Percentiles rank a stretch among this genome's conserved stretches.
phyloP scores from a whole-genome alignment of 2,329 filamentous ascomycete genomes.

The Hypoxylon sp. region DNA sequence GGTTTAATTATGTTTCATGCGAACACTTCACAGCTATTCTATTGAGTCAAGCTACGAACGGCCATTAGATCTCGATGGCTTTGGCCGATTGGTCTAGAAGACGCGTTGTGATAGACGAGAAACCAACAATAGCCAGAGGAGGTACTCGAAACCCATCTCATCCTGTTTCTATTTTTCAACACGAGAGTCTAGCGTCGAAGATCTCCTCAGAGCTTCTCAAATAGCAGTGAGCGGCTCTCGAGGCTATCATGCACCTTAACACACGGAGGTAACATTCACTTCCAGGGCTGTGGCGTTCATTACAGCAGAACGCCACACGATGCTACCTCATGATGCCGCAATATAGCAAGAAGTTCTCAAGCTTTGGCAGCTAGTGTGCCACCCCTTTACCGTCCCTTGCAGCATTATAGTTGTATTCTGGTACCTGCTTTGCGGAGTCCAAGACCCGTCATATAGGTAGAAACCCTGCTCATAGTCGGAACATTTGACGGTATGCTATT shows the following conservation, averaged over 20 bases:
- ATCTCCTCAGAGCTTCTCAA: conserved; percentile 32
- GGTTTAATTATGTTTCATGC: conserved; percentile 36
- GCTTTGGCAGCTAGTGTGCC: conserved; percentile 25
- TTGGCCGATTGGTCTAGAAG: conserved; percentile 1
- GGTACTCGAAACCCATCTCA: conserved; percentile 11
- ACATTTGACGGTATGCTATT: conserved; percentile 28
- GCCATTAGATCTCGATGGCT: background rate
- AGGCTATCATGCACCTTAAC: conserved; percentile 39
- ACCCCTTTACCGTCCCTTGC: conserved; percentile 39
- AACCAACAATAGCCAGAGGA: conserved; percentile 17
- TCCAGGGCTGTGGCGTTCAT: conserved; percentile 29
- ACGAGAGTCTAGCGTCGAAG: conserved; percentile 40
- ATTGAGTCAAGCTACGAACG: conserved; percentile 5
- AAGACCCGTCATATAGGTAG: conserved; percentile 26
- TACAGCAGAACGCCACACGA: conserved; percentile 26
- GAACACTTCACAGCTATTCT: conserved; percentile 15
- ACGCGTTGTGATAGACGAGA: background rate
- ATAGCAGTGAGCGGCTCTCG: conserved; percentile 28
- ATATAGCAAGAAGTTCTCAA: conserved; percentile 12
- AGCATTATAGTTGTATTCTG: conserved; percentile 27
- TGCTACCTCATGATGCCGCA: conserved; percentile 25
- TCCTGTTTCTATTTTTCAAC: conserved; percentile 41
- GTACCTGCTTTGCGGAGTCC: conserved; percentile 34
- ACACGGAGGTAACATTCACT: conserved; percentile 38
- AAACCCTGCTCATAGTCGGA: conserved; percentile 25